phyloP scores from a whole-genome alignment of 176 grass and related monocot species.

The Tillandsia fasciculata region DNA sequence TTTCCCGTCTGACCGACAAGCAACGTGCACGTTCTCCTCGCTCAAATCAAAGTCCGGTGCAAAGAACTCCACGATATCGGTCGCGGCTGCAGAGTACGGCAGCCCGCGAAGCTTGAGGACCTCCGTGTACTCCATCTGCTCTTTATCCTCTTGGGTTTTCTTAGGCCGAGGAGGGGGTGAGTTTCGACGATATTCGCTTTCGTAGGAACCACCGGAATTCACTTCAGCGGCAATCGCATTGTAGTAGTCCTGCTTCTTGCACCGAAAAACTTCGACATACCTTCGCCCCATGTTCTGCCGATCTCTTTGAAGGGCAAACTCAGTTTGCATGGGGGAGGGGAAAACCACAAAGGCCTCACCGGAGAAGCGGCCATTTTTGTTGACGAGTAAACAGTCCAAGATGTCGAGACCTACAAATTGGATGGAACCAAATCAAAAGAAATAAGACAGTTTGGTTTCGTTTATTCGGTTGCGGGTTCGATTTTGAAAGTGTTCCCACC shows the following conservation, averaged over 20 bases:
- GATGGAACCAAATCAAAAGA: no score
- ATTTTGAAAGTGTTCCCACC: no score
- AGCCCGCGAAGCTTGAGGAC: constrained; percentile 83
- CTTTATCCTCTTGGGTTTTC: constrained; percentile 50
- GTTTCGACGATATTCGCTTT: constrained; percentile 28
- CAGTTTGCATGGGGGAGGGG: constrained; percentile 46
- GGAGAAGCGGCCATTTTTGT: constrained; percentile 72
- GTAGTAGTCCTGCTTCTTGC: constrained; percentile 96
- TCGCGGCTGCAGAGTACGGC: constrained; percentile 53
- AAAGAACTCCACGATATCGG: constrained; percentile 83
- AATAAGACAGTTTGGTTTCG: no score
- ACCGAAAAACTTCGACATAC: constrained; percentile 84
- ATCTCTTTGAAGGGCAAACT: constrained; percentile 70
- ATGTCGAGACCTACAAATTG: constrained; percentile 38
- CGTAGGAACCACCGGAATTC: constrained; percentile 46
- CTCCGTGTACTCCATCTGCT: constrained; percentile 83
- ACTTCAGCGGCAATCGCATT: constrained; percentile 68
- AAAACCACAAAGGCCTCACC: constrained; percentile 86
- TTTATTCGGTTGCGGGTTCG: no score
- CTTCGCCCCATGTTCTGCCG: constrained; percentile 85
- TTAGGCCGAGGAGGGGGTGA: constrained; percentile 39
- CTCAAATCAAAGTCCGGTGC: constrained; percentile 51
- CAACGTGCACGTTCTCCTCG: constrained; percentile 72
- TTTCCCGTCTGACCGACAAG: constrained; percentile 46
- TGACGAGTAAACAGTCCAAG: constrained; percentile 66